Base-by-base conservation (phyloP, 305 asterid genomes). In the Euphrasia arctica region DNA sequence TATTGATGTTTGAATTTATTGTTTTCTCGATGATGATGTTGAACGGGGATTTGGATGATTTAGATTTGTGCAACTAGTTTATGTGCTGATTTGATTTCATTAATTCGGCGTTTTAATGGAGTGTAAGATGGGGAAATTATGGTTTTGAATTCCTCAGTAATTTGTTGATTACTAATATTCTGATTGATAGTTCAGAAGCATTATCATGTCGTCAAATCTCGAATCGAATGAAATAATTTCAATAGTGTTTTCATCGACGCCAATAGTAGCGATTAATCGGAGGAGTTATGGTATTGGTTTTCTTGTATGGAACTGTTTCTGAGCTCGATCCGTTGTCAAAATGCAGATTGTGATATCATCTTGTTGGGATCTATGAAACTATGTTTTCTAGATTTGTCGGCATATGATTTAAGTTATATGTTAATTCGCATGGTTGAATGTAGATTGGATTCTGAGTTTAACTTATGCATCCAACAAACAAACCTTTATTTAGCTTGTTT, bases 71-170 rank as follows among this genome's bases (percentile, higher is more conserved):
- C 58, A 39, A 13, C 29, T 29, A 18, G 34, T 47, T 62, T 71
- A 49, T 63, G 39, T 48, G 6, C 9, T 64, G 43, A 50, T 56
- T 31, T 18, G 67, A 63, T 70, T 31, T 18, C 64, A 63, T 70
- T 62, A 66, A 52, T 41, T 41, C 47, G 47, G 47, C 11, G 47
- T 41, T 41, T 4, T 10, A 10, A 36, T 42, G 56, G 8, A 2
- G 48, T 7, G 10, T 42, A 2, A 11, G 45, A 61, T 8, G 57
- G 34, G 4, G 49, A 15, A 14, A 15, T 42, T 51, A 2, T 28
- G 3, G 27, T 39, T 62, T 62, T 57, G 22, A 14, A 7, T 63
- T 68, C 66, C 12, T 61, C 54, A 54, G 39, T 45, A 9, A 65
- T 42, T 54, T 59, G 67, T 43, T 47, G 67, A 62, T 56, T 48